phyloP scores from a whole-genome alignment of 2,329 filamentous ascomycete species.

The Cytospora paraplurivora region DNA sequence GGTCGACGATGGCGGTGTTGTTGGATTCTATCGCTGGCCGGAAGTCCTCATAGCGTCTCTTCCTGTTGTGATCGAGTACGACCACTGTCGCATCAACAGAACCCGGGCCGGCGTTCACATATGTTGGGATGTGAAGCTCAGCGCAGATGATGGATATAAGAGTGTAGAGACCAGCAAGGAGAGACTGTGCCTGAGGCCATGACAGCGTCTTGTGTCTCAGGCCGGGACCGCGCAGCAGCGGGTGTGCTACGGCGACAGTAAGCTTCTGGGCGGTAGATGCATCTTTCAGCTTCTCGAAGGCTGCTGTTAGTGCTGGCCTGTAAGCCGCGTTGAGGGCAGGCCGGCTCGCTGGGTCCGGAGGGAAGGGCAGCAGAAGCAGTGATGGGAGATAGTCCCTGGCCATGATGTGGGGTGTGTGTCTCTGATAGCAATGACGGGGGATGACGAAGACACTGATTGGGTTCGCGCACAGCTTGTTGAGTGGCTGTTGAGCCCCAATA shows the following conservation, averaged over 20 bases:
- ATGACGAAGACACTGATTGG: not conserved
- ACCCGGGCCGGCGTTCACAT: constrained; percentile 58
- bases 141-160: constrained; percentile 74
- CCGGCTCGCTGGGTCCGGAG: constrained; percentile 57
- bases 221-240: constrained; percentile 58
- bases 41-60: constrained; percentile 38
- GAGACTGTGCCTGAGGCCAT: constrained; percentile 71
- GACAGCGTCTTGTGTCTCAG: constrained; percentile 54
- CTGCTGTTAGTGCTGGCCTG: constrained; percentile 56
- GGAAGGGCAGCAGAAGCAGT: constrained; percentile 65
- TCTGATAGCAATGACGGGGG: not conserved
- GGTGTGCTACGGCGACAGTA: constrained; percentile 62
- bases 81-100: constrained; percentile 77
- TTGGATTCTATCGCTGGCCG: constrained; percentile 45
- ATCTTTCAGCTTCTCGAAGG: constrained; percentile 52
- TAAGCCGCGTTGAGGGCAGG: constrained; percentile 61
- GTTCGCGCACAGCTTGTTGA: not conserved
- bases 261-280: constrained; percentile 42
- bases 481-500: not conserved
- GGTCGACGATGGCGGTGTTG: constrained; percentile 50
- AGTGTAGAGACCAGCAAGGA: constrained; percentile 77
- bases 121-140: constrained; percentile 61
- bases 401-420: constrained; percentile 28
- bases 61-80: constrained; percentile 64
- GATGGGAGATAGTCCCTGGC: constrained; percentile 43